Base-by-base conservation (phyloP, 257 asterid species). In the Capsicum pubescens region DNA sequence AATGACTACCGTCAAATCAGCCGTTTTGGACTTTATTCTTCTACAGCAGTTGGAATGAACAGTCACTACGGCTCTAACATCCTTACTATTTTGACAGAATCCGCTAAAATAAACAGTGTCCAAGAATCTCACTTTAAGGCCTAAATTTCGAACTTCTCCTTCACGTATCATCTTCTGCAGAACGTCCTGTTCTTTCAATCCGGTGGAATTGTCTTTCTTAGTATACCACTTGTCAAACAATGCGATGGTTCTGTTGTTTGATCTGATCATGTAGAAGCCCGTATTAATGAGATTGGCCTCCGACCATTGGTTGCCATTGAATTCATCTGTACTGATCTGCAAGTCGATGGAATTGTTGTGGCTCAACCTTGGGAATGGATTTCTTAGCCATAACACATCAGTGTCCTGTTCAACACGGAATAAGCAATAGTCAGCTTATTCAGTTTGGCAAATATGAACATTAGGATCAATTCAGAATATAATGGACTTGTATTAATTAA, bases 1-100 rank as follows among this genome's bases (percentile, higher is more conserved):
- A 66, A 92, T 78, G 39, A 83, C 91, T 16, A 79, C 46, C 7
- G 87, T 89, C 26, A 92, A 79, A 81, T 92, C 93, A 42, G 80
- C 81, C 76, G 90, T 16, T 83, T 92, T 92, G 42, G 93, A 91
- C 1, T 68, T 67, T 8, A 88, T 89, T 5, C 86, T 44, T 8
- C 89, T 86, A 83, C 94, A 92, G 71, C 95, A 92, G 58, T 91
- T 91, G 32, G 94, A 90, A 44, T 92, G 95, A 68, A 92, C 87
- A 7, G 94, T 92, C 26, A 86, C 66, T 1, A 88, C 92, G 1
- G 70, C 21, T 9, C 7, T 32, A 7, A 88, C 89, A 54, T 92
- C 84, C 6, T 9, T 83, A 14, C 92, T 91, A 36, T 84, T 84
- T 79, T 87, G 87, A 54, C 94, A 91, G 82, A 92, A 92, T 1